Conservation (phyloP, 192 early-diverging fungal genomes). For the Pilobolus umbonatus region DNA sequence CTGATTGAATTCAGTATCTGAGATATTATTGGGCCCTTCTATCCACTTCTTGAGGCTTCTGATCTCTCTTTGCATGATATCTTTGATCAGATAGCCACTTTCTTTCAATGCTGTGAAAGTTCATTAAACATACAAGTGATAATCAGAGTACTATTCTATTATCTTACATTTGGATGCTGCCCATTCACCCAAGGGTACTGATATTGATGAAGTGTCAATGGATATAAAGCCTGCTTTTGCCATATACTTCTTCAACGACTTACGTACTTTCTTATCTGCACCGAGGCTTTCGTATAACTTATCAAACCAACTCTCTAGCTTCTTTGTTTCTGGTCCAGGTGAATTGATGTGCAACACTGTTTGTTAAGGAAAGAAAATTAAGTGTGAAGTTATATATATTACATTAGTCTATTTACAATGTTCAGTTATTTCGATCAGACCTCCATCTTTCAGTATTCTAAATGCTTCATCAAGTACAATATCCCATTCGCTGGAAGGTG, state of each 20-base stretch:
- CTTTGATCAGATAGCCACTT: constrained; percentile 27
- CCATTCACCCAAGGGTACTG: constrained; percentile 32
- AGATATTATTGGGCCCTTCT: background rate
- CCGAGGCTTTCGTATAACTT: background rate
- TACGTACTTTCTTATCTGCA: background rate
- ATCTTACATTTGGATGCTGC: constrained; percentile 12
- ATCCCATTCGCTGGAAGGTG: constrained; percentile 15
- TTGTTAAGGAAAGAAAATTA: background rate
- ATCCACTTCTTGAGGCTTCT: constrained; percentile 7
- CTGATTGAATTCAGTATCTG: background rate
- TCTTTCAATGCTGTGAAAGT: constrained; percentile 15
- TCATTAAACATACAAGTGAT: background rate
- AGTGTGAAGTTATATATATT: background rate
- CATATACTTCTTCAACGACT: background rate
- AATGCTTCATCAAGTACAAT: constrained; percentile 18
- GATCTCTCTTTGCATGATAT: constrained; percentile 9
- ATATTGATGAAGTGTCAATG: background rate
- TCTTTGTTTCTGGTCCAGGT: background rate
- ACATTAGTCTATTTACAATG: constrained; percentile 1
- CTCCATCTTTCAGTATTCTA: constrained; percentile 25
- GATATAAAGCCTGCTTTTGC: background rate
- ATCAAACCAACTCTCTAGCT: background rate
- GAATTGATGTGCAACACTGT: background rate
- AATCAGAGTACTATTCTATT: background rate
- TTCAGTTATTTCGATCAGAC: constrained; percentile 26